Conservation (phyloP, 148 eudicot species). For the Mesembryanthemum crystallinum region DNA sequence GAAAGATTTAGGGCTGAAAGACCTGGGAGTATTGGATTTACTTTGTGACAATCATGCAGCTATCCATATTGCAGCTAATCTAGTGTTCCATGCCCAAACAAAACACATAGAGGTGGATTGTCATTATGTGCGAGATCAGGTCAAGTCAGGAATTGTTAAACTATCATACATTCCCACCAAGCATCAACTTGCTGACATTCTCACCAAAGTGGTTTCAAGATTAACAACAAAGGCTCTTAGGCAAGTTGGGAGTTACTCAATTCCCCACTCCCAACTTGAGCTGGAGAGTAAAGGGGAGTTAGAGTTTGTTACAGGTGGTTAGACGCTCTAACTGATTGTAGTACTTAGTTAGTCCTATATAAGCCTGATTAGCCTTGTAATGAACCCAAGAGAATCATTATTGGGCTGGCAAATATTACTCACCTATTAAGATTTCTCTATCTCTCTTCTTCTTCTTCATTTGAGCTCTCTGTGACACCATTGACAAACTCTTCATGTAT, state of each 20-base stretch:
- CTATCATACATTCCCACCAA: not conserved
- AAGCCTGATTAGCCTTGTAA: too few relatives aligned
- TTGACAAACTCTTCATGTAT: too few relatives aligned
- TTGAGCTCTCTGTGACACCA: too few relatives aligned
- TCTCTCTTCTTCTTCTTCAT: too few relatives aligned
- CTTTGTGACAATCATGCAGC: not conserved
- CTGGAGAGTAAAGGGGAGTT: not conserved
- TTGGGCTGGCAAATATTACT: too few relatives aligned
- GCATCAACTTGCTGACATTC: not conserved
- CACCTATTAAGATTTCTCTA: too few relatives aligned
- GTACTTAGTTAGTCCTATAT: too few relatives aligned
- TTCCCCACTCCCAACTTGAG: not conserved
- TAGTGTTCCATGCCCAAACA: not conserved
- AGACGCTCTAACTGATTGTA: too few relatives aligned
- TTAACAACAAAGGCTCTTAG: not conserved
- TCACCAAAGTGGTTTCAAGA: not conserved
- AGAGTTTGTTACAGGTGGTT: too few relatives aligned
- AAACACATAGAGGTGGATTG: constrained; percentile 1
- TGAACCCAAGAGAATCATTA: too few relatives aligned
- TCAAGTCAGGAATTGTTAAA: not conserved
- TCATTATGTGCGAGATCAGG: not conserved
- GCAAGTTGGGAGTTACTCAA: not conserved
- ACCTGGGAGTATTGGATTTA: not conserved
- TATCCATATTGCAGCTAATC: not conserved
- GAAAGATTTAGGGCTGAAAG: not conserved